These are phyloP conservation scores for Claviceps africana DNA, from an alignment of 2,329 filamentous ascomycete species.

Conservation along the genomic window DNA sequence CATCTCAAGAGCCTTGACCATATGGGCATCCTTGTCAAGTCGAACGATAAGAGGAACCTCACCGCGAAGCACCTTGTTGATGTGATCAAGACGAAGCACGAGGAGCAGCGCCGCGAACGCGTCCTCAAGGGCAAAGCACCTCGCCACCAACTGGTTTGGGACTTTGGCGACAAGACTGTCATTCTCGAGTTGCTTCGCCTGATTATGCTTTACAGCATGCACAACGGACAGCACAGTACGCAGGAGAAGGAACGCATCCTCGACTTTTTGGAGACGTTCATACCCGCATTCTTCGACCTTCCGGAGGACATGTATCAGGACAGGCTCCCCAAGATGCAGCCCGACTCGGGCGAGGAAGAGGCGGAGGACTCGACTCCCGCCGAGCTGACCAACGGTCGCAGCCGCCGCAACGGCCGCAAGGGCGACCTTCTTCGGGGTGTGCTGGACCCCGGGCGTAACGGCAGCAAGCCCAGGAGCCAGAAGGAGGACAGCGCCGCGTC, in stretches of 20 bases:
- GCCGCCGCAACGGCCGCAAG: slow-evolving; percentile 61
- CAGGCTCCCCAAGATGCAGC: slow-evolving; percentile 53
- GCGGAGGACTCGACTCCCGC: slow-evolving; percentile 58
- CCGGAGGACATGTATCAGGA: slow-evolving; percentile 55
- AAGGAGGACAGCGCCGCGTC: slow-evolving; percentile 70
- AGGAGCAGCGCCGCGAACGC: slow-evolving; percentile 69
- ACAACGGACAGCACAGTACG: slow-evolving; percentile 55
- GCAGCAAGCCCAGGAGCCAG: slow-evolving; percentile 53
- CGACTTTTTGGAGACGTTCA: slow-evolving; percentile 63
- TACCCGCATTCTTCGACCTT: slow-evolving; percentile 64
- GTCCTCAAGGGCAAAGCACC: slow-evolving; percentile 46
- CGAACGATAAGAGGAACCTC: slow-evolving; percentile 79
- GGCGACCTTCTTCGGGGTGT: slow-evolving; percentile 73
- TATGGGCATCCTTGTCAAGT: slow-evolving; percentile 82
- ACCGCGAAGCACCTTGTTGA: slow-evolving; percentile 81
- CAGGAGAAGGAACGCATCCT: slow-evolving; percentile 61
- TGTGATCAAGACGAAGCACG: slow-evolving; percentile 81
- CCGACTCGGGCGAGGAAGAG: slow-evolving; percentile 62
- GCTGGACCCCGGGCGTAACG: slow-evolving; percentile 62
- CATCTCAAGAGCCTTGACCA: slow-evolving; percentile 95
- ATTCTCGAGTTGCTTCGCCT: slow-evolving; percentile 48
- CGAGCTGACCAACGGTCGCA: slow-evolving; percentile 54
- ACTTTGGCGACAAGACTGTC: slow-evolving; percentile 57
- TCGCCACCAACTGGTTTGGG: slow-evolving; percentile 61
- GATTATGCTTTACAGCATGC: slow-evolving; percentile 50